These are phyloP conservation scores for Miamiensis avidus DNA, from an alignment of 169 alveolate genomes.

Conservation along the genomic window DNA sequence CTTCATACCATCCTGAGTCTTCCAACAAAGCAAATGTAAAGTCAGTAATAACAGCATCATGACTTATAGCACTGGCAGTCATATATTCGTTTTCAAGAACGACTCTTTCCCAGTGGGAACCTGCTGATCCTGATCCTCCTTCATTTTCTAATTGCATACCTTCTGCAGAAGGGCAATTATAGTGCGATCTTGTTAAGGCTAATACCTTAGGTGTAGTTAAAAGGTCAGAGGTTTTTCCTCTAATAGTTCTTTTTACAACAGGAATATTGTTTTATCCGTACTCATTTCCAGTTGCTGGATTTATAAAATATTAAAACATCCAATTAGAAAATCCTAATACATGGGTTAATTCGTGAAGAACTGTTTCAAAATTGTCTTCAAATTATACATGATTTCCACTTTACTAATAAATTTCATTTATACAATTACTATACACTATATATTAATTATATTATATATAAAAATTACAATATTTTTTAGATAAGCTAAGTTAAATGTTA, in stretches of 20 bases:
- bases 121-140: slow-evolving; percentile 57
- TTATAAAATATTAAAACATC: slow-evolving; percentile 4
- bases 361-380: background rate
- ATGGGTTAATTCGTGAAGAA: slow-evolving; percentile 16
- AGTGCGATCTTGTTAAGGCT: slow-evolving; percentile 39
- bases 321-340: slow-evolving; percentile 13
- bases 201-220: slow-evolving; percentile 46
- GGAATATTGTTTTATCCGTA: background rate
- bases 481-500: background rate
- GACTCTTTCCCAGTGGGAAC: slow-evolving; percentile 59
- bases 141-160: slow-evolving; percentile 58
- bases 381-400: background rate
- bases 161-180: slow-evolving; percentile 37
- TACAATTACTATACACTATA: no score
- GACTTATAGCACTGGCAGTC: slow-evolving; percentile 36
- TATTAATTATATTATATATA: no score
- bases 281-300: slow-evolving; percentile 21
- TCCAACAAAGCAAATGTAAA: slow-evolving; percentile 48
- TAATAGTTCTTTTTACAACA: background rate
- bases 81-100: slow-evolving; percentile 54
- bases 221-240: background rate
- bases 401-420: no score
- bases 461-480: no score
- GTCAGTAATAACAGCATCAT: slow-evolving; percentile 19
- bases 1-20: slow-evolving; percentile 56